Evolutionary conservation across 331 rosid species (phyloP), one percentile per base, ranked within the genome.

Genomic region (Quercus lobata): DNA sequence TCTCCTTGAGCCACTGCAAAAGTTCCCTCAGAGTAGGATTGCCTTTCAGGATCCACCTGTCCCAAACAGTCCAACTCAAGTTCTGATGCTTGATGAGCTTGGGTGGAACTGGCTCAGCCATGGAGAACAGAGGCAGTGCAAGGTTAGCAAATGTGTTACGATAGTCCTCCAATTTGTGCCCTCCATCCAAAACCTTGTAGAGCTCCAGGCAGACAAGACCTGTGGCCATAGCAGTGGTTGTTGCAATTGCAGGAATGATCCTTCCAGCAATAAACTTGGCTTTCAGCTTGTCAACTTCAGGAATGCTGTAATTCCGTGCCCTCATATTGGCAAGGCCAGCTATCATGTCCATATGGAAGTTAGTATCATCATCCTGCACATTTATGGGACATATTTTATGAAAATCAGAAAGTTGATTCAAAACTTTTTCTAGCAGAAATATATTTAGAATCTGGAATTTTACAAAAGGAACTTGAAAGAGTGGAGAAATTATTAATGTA

Each of bases 261-360:
- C 92, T 87, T 29, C 99, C 99, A 0, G 98, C 98, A 72, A 94
- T 92, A 41, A 94, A 91, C 89, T 94, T 94, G 77, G 98, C 98
- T 83, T 92, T 94, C 74, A 94, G 90, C 84, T 92, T 94, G 86
- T 94, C 98, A 25, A 94, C 98, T 80, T 94, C 98, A 5, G 97
- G 97, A 77, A 94, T 91, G 82, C 96, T 84, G 91, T 92, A 94
- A 71, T 92, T 94, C 4, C 97, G 84, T 4, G 98, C 98, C 88
- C 98, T 90, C 98, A 94, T 92, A 87, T 94, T 94, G 71, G 98
- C 98, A 63, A 94, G 97, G 82, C 94, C 96, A 65, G 97, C 96
- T 52, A 94, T 94, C 83, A 92, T 8, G 66, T 94, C 98, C 97
- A 92, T 91, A 46, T 94, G 98, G 84, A 74, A 94, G 88, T 92